Base-by-base conservation (phyloP, 2,329 filamentous ascomycete species). In the Aspergillus luchuensis region DNA sequence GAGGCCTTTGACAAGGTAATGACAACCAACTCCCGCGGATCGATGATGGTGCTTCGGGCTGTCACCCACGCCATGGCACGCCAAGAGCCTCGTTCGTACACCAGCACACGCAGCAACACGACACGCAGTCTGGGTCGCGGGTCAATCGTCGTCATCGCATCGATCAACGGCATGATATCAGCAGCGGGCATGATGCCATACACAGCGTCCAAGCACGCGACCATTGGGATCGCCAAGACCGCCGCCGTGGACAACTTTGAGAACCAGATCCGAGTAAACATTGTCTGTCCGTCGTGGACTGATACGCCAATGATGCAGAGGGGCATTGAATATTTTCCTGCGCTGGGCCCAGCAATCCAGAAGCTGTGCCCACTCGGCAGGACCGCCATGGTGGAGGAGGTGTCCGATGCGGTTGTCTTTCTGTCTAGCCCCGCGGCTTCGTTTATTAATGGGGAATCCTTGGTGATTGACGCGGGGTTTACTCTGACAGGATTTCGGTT, bases 151-250 rank as follows among this genome's bases (percentile, higher is more conserved):
- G 39, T 51, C 7, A 19, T 8, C 17, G 3, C 39, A 8, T 52
- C 8, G 45, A n/a, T 47, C 17, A 41, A 48, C 25, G 17, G 7
- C 5, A 28, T 13, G 2, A 41, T 33, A 8, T 47, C 52, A 0
- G 17, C 38, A 1, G 43, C 45, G n/a, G 43, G 36, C 10, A 41
- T 50, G 82, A 81, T 82, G 13, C 77, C 82, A 0, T 86, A 86
- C 62, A 84, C 81, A 50, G 82, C 81, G 0, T 84, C 82, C 2
- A 87, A 87, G 63, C 80, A 83, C 15, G 84, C 84, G 0, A 79
- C 86, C 1, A 81, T 86, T 57, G 82, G 81, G 30, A 80, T 87
- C 79, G 86, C 84, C 0, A 74, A 79, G 8, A 75, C 81, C 0
- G 84, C 84, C 28, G 82, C 82, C 2, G 83, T 84, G 17, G 81